A percentile compares a stretch with the other conserved stretches of the same genome.
Evolutionary conservation across 2,329 filamentous ascomycete genomes (phyloP).

Genomic region (Aquanectria penicillioides): DNA sequence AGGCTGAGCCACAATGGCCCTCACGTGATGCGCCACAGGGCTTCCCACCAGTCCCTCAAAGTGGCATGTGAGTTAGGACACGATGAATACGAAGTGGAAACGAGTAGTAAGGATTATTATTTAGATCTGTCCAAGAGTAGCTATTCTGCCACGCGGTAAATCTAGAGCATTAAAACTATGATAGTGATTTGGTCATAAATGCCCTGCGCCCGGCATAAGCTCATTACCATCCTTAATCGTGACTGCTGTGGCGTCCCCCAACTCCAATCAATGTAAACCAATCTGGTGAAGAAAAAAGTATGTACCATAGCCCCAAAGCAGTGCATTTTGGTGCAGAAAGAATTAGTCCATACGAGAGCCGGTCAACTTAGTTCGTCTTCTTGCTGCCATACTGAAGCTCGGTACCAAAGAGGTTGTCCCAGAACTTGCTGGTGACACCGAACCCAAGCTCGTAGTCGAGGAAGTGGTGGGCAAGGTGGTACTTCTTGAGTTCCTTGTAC

Average conservation of each 20-base stretch:
- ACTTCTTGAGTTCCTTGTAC: slow-evolving; percentile 95
- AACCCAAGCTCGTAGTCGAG: slow-evolving; percentile 98
- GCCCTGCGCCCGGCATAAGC: slow-evolving; percentile 37
- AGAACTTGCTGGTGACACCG: slow-evolving; percentile 95
- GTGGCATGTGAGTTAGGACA: neutral
- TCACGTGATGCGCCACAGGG: slow-evolving; percentile 34
- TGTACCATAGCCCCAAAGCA: slow-evolving; percentile 27
- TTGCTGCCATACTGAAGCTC: slow-evolving; percentile 65
- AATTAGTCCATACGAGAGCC: neutral
- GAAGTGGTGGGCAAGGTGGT: slow-evolving; percentile 96
- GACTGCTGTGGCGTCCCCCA: slow-evolving; percentile 31
- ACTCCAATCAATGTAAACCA: slow-evolving; percentile 32
- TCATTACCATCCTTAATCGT: slow-evolving; percentile 43
- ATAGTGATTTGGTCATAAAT: slow-evolving; percentile 36
- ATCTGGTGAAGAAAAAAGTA: slow-evolving; percentile 24
- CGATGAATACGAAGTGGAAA: neutral
- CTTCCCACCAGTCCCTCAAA: neutral
- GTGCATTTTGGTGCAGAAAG: slow-evolving; percentile 2
- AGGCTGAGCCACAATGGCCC: slow-evolving; percentile 11
- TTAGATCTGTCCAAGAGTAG: slow-evolving; percentile 31
- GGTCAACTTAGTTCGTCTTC: slow-evolving; percentile 45
- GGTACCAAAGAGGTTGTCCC: slow-evolving; percentile 93
- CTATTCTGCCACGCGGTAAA: slow-evolving; percentile 31
- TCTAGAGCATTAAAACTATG: slow-evolving; percentile 40
- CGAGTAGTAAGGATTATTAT: slow-evolving; percentile 32